Evolutionary conservation across 1,139 yeast genomes (phyloP).

Genomic region (Yamadazyma pseudoaaseri): DNA sequence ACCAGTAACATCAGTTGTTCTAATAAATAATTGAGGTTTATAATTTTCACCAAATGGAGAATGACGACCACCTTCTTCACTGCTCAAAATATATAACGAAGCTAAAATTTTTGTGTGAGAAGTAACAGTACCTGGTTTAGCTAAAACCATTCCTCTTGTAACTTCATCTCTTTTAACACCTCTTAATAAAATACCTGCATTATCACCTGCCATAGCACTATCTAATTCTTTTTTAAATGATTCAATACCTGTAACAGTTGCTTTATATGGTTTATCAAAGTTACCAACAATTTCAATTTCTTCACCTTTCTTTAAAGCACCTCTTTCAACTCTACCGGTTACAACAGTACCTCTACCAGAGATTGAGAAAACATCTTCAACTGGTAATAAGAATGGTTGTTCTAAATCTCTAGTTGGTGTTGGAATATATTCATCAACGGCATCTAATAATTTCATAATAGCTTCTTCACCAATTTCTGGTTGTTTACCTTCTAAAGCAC

Average conservation of each 20-base stretch:
- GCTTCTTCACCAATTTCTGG: conserved; percentile 94
- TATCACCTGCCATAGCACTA: conserved; percentile 98
- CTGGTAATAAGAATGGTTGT: conserved; percentile 95
- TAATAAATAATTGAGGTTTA: conserved; percentile 96
- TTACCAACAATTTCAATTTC: conserved; percentile 96
- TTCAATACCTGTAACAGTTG: conserved; percentile 97
- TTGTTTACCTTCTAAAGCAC: conserved; percentile 85
- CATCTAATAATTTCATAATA: conserved; percentile 78
- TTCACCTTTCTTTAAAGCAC: conserved; percentile 95
- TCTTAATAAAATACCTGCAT: conserved; percentile 95
- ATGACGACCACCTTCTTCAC: conserved; percentile 99
- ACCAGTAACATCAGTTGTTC: conserved; percentile 96
- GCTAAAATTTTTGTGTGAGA: conserved; percentile 95
- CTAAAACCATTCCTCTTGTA: conserved; percentile 96
- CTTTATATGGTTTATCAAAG: conserved; percentile 83
- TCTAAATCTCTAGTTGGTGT: conserved; percentile 96
- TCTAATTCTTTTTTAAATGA: conserved; percentile 99
- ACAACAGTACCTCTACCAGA: conserved; percentile 99
- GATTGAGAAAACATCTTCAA: conserved; percentile 96
- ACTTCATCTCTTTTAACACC: conserved; percentile 98
- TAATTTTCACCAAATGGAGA: conserved; percentile 95
- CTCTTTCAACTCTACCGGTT: conserved; percentile 99
- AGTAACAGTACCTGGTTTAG: conserved; percentile 89
- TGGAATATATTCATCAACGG: conserved; percentile 93
- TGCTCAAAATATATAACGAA: conserved; percentile 85